Base-by-base conservation (phyloP, 2,329 filamentous ascomycete species). In the Aspergillus quadrilineatus region DNA sequence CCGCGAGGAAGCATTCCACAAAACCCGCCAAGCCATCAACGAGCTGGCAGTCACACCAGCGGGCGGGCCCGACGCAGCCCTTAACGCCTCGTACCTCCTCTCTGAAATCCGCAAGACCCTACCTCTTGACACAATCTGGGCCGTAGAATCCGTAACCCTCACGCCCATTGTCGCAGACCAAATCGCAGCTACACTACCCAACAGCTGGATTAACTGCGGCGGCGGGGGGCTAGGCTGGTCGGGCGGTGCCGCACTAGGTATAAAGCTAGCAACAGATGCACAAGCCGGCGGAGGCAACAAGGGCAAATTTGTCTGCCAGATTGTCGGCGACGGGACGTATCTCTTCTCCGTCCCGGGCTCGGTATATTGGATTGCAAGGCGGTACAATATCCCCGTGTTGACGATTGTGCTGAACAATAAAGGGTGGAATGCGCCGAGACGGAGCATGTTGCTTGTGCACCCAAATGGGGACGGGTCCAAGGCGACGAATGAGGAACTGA, bases 191-290 rank as follows among this genome's bases (percentile, higher is more conserved):
- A 85, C 81, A 0, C 67, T 85, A 0, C 89, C 89, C 0, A 88
- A 89, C 0, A 85, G 84, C 0, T 92, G 87, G 87, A 85, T 93
- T 66, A 92, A 92, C 70, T 92, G 89, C 68, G 89, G 89, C 1
- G 89, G 88, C 0, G 89, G 89, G 12, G 90, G 90, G 2, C 83
- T 93, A 0, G 89, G 89, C 1, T 93, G 89, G 89, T 89, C 85
- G 9, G 89, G 89, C 12, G 89, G 90, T 12, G 89, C 78, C 51
- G 87, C 88, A 0, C 72, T 93, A 3, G 90, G 89, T 2, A 86
- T 92, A 67, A 92, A 92, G 69, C 80, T 93, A 6, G 90, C 88
- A 0, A 79, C 80, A 0, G 81, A 87, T 49, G 71, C 72, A 2
- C 72, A 80, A 58, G 75, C 80, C 36, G 79, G 80, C 6, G 80